Evolutionary conservation across 1,284 basidiomycete genomes (phyloP).

Genomic region (Leccinum pachyderme): DNA sequence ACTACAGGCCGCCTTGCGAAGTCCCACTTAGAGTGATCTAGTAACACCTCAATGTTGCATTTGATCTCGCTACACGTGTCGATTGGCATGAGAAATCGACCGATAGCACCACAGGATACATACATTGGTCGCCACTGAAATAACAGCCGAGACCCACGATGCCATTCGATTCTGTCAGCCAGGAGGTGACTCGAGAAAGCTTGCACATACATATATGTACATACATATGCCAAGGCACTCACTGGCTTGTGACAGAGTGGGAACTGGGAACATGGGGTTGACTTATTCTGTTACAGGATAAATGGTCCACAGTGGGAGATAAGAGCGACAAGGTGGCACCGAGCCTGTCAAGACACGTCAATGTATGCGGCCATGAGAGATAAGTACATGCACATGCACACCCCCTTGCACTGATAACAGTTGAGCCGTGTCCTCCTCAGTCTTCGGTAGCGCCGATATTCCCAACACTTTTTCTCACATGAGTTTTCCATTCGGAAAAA

Average conservation of each 20-base stretch:
- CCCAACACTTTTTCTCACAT: background rate
- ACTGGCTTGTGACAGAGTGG: too few species aligned
- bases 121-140: background rate
- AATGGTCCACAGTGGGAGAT: background rate
- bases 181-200: background rate
- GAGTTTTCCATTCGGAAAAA: too few species aligned
- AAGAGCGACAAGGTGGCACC: background rate
- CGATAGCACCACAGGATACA: background rate
- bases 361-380: background rate
- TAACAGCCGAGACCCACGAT: constrained; percentile 1
- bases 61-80: background rate
- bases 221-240: background rate
- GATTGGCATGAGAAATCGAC: background rate
- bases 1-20: background rate
- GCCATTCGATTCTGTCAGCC: background rate
- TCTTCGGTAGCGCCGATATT: background rate
- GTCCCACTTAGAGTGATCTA: background rate
- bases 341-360: background rate
- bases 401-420: background rate
- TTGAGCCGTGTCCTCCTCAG: background rate
- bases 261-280: background rate
- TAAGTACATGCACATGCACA: background rate
- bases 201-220: background rate
- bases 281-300: background rate
- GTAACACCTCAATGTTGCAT: background rate